Conservation (phyloP, 192 early-diverging fungal genomes). For the Haplosporangium gracile region DNA sequence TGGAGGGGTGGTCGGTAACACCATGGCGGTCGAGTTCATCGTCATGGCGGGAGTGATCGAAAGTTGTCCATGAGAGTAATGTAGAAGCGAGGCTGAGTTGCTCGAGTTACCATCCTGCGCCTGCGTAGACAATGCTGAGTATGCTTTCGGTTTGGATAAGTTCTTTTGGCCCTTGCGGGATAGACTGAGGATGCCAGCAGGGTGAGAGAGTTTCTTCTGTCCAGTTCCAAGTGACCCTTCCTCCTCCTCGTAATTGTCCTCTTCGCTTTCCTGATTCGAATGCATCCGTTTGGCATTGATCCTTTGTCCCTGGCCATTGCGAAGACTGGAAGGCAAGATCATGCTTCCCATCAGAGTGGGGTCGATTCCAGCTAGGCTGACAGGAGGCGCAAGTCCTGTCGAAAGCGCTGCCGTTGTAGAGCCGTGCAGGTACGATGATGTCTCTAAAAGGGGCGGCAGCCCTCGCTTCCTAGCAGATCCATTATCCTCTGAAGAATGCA, state of each 20-base stretch:
- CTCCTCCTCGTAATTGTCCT: constrained; percentile 47
- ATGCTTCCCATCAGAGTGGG: neutral
- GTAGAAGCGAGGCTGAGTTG: constrained; percentile 1
- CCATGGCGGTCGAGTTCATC: neutral
- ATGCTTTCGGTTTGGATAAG: neutral
- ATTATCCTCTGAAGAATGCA: constrained; percentile 44
- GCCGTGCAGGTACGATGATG: neutral
- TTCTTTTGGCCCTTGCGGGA: constrained; percentile 20
- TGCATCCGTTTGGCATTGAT: neutral
- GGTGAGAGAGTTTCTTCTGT: neutral
- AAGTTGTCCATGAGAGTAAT: neutral
- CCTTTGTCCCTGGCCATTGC: neutral
- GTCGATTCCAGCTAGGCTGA: neutral
- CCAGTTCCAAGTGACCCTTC: constrained; percentile 49
- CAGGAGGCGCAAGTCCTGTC: neutral
- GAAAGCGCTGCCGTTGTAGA: neutral
- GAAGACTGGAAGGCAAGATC: neutral
- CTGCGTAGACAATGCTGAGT: neutral
- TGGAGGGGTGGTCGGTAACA: neutral
- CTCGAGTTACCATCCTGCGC: neutral
- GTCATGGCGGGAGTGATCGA: constrained; percentile 11
- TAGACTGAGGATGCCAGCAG: neutral
- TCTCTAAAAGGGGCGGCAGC: neutral
- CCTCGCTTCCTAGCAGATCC: constrained; percentile 1
- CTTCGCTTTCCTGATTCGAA: constrained; percentile 13